Percentiles rank a stretch among this genome's conserved stretches.
Conservation (phyloP, 768 basidiomycete genomes). For the Tricholoma hemisulphureum region DNA sequence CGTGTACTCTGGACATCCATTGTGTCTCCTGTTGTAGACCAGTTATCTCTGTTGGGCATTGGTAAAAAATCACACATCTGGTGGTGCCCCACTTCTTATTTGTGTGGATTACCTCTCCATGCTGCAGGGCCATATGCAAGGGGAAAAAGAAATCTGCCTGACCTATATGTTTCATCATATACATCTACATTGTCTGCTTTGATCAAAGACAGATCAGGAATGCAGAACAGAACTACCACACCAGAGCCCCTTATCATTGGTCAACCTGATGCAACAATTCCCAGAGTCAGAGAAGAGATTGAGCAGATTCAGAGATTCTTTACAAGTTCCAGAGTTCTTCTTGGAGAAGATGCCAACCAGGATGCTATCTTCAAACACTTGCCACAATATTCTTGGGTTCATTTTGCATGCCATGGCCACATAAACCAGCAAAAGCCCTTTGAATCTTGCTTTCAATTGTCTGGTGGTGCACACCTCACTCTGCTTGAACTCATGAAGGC, state of each 20-base stretch:
- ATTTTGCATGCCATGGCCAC: conserved; percentile 1
- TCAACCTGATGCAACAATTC: background rate
- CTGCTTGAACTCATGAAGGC: no score
- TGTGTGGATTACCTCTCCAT: background rate
- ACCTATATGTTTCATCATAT: background rate
- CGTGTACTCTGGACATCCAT: background rate
- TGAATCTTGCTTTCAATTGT: background rate
- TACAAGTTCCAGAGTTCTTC: background rate
- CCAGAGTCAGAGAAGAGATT: background rate
- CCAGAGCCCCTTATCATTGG: background rate
- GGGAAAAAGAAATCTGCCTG: background rate
- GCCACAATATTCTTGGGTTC: background rate
- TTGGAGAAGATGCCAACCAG: background rate
- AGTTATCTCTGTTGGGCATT: background rate
- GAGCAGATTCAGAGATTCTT: background rate
- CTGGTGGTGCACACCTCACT: no score
- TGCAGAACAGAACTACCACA: background rate
- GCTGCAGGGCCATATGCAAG: background rate
- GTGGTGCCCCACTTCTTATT: background rate
- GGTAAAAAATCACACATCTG: background rate
- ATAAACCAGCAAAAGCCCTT: background rate
- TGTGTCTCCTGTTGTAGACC: background rate
- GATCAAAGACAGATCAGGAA: background rate
- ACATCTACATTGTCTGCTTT: background rate
- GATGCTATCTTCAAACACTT: background rate